A percentile compares a stretch with the other conserved stretches of the same genome.
Conservation (phyloP, 148 eudicot species). For the Drosera capensis region DNA sequence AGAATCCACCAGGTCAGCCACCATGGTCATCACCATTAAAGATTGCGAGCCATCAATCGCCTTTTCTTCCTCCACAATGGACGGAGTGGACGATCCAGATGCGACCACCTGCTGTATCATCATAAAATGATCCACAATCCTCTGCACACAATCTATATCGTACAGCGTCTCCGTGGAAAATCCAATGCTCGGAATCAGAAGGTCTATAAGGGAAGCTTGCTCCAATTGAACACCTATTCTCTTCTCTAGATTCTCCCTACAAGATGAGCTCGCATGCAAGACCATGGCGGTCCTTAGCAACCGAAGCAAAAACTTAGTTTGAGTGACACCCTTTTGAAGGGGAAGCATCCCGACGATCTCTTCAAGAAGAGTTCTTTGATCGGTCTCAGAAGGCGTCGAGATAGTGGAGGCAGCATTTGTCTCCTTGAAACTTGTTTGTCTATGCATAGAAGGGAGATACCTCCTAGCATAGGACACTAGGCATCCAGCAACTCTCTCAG, state of each 20-base stretch:
- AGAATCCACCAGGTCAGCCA: slow-evolving; percentile 56
- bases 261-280: slow-evolving; percentile 34
- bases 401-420: slow-evolving; percentile 2
- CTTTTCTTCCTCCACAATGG: slow-evolving; percentile 26
- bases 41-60: slow-evolving; percentile 21
- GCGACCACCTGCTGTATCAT: slow-evolving; percentile 16
- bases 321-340: slow-evolving; percentile 38
- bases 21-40: slow-evolving; percentile 34
- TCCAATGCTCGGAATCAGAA: slow-evolving; percentile 46
- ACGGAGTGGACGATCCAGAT: slow-evolving; percentile 31
- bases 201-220: slow-evolving; percentile 43
- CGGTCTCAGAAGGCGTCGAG: slow-evolving; percentile 26
- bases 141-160: slow-evolving; percentile 63
- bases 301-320: slow-evolving; percentile 32
- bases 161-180: slow-evolving; percentile 37
- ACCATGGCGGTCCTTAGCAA: slow-evolving; percentile 45
- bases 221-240: slow-evolving; percentile 45
- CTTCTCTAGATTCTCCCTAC: slow-evolving; percentile 48
- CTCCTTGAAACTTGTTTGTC: slow-evolving; percentile 12
- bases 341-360: slow-evolving; percentile 53
- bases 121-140: slow-evolving; percentile 55
- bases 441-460: slow-evolving; percentile 29
- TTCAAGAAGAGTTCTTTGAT: slow-evolving; percentile 44
- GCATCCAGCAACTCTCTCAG: slow-evolving; percentile 45
- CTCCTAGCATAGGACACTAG: slow-evolving; percentile 35